Base-by-base conservation (phyloP, 768 basidiomycete species). In the Sporobolomyces phaffii region DNA sequence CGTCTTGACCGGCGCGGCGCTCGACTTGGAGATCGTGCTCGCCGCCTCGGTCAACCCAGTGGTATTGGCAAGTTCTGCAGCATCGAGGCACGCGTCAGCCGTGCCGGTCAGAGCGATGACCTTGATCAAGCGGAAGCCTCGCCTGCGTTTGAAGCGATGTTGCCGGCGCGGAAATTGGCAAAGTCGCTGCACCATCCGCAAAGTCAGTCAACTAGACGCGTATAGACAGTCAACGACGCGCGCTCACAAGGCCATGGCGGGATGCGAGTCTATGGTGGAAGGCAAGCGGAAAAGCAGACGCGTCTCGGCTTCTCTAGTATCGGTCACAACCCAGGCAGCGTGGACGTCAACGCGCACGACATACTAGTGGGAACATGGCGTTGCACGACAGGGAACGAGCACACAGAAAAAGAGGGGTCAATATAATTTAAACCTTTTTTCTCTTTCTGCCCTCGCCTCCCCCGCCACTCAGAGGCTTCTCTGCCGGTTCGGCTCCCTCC, bases 361-460 rank as follows among this genome's bases (percentile, higher is more conserved):
- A n/a, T n/a, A n/a, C n/a, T n/a, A n/a, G n/a, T n/a, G n/a, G n/a
- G n/a, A n/a, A n/a, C n/a, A n/a, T n/a, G n/a, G n/a, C n/a, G n/a
- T n/a, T n/a, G n/a, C n/a, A n/a, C n/a, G n/a, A n/a, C n/a, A n/a
- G n/a, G n/a, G n/a, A n/a, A n/a, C n/a, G n/a, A n/a, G n/a, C n/a
- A n/a, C n/a, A n/a, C n/a, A n/a, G n/a, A n/a, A n/a, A n/a, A n/a
- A n/a, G n/a, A n/a, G n/a, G n/a, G n/a, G n/a, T n/a, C n/a, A n/a
- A n/a, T n/a, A n/a, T n/a, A n/a, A n/a, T 43, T 41, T 44, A 45
- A 5, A 45, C 56, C 54, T 64, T 64, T 22, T 24, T 40, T 34
- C 62, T 56, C 62, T 64, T 64, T 36, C 62, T 48, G 14, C 62
- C 62, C 34, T 64, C 62, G 56, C 62, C 45, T 20, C 53, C 54